Percentiles rank a stretch among this genome's conserved stretches.
These are phyloP conservation scores for Globisporangium middletonii DNA, from an alignment of 352 stramenopile species.

Conservation along the genomic window DNA sequence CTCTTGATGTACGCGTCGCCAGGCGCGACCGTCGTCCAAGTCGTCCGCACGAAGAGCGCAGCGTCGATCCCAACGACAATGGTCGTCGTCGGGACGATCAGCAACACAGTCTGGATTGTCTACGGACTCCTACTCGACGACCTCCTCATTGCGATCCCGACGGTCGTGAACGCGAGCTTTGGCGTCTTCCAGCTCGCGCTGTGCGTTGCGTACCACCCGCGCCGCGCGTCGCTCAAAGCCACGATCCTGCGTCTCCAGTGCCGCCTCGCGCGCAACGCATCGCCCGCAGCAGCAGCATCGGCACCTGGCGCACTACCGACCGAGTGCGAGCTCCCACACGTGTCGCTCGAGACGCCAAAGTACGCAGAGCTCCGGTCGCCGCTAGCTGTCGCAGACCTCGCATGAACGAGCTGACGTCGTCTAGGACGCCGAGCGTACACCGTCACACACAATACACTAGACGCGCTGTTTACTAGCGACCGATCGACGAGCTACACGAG, in stretches of 20 bases:
- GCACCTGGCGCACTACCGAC: no score
- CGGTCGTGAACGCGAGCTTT: constrained; percentile 25
- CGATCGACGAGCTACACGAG: no score
- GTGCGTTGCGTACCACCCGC: constrained; percentile 25
- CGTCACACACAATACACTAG: no score
- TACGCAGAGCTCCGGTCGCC: constrained; percentile 1
- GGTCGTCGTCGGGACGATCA: constrained; percentile 27
- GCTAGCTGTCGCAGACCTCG: background rate
- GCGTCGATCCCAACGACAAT: constrained; percentile 32
- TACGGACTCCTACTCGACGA: constrained; percentile 30
- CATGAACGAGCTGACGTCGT: background rate
- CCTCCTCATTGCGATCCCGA: constrained; percentile 26
- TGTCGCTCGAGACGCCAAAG: constrained; percentile 18
- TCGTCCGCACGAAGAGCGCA: constrained; percentile 24
- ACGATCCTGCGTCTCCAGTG: constrained; percentile 1
- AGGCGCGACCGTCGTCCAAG: constrained; percentile 21
- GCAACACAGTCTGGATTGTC: constrained; percentile 36
- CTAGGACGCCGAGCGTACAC: no score
- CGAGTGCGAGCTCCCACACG: constrained; percentile 15
- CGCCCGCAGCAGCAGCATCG: background rate
- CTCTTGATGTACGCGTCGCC: constrained; percentile 31
- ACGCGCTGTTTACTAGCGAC: no score
- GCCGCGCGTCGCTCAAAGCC: constrained; percentile 5
- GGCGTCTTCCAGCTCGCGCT: constrained; percentile 28
- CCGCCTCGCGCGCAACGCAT: background rate